Conservation (phyloP, 2,329 filamentous ascomycete genomes). For the Diaporthe batatas region DNA sequence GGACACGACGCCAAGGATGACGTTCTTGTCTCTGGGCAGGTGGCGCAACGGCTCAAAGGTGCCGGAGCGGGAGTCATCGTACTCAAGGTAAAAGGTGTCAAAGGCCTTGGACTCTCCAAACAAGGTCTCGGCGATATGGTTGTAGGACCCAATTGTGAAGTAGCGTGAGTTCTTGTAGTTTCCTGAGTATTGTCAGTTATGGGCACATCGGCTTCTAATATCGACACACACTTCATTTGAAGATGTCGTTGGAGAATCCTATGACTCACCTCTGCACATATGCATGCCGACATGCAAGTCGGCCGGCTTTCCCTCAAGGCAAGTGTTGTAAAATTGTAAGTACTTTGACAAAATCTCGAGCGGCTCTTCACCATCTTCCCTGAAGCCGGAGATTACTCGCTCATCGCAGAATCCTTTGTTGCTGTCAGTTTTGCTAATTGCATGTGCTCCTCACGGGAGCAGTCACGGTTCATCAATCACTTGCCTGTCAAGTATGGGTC, state of each 20-base stretch:
- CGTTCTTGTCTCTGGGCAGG: slow-evolving; percentile 62
- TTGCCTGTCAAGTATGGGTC: slow-evolving; percentile 66
- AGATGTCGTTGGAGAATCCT: slow-evolving; percentile 47
- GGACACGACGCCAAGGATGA: slow-evolving; percentile 65
- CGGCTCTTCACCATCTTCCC: slow-evolving; percentile 58
- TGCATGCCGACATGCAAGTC: slow-evolving; percentile 75
- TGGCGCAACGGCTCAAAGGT: slow-evolving; percentile 64
- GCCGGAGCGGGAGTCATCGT: slow-evolving; percentile 62
- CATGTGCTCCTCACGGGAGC: background rate
- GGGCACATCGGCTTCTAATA: background rate
- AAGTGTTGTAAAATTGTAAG: slow-evolving; percentile 72
- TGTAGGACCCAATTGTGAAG: slow-evolving; percentile 61
- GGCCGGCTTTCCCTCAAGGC: slow-evolving; percentile 53
- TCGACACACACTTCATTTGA: slow-evolving; percentile 58
- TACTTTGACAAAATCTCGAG: slow-evolving; percentile 65
- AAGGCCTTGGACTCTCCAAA: slow-evolving; percentile 61
- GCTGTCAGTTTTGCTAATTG: background rate
- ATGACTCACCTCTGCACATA: slow-evolving; percentile 62
- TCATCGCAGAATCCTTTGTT: slow-evolving; percentile 63
- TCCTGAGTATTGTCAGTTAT: background rate
- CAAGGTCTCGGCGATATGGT: slow-evolving; percentile 63
- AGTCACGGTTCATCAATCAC: slow-evolving; percentile 63
- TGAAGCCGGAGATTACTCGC: slow-evolving; percentile 56
- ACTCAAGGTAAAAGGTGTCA: slow-evolving; percentile 66
- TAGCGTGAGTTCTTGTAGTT: slow-evolving; percentile 1